Base-by-base conservation (phyloP, 768 basidiomycete species). In the Pholiota molesta region DNA sequence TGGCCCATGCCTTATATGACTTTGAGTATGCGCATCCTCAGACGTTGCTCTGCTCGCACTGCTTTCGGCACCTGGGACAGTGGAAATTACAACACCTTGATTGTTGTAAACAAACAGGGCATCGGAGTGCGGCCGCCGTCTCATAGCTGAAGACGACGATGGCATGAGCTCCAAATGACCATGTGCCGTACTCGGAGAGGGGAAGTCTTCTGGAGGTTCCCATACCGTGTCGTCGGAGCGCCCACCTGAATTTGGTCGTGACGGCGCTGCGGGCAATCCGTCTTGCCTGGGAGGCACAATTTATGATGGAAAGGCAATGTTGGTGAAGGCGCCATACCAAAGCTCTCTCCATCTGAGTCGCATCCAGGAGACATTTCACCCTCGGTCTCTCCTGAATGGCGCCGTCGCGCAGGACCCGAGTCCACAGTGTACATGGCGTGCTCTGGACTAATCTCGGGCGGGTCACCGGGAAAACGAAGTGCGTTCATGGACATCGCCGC, bases 351-450 rank as follows among this genome's bases (percentile, higher is more conserved):
- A 52, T 79, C 80, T 4, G 69, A 68, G 42, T 83, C 80, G 55
- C 79, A 78, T n/a, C 75, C 75, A 10, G 79, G 76, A 0, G 74
- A 77, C 35, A 75, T 66, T 52, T 69, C 71, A 37, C 72, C 72
- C 42, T 74, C 76, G 29, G 73, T 72, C 16, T 51, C 57, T 33
- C 29, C 45, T 28, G 68, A 70, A 23, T 62, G 69, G 9, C 55
- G 63, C 55, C 55, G 59, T 63, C 28, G 51, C 39, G 33, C 71
- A 65, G 45, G 65, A 40, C 17, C 65, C 26, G 63, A 62, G 23
- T 56, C 56, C 9, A 61, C 64, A 28, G 40, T n/a, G 9, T 59
- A 59, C 13, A 63, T 40, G 28, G 33, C 60, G 40, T 61, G 53
- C 11, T 54, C 59, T 44, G 44, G 61, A 16, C 62, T 56, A 51